Conservation (phyloP, 148 eudicot genomes). For the Silene latifolia region DNA sequence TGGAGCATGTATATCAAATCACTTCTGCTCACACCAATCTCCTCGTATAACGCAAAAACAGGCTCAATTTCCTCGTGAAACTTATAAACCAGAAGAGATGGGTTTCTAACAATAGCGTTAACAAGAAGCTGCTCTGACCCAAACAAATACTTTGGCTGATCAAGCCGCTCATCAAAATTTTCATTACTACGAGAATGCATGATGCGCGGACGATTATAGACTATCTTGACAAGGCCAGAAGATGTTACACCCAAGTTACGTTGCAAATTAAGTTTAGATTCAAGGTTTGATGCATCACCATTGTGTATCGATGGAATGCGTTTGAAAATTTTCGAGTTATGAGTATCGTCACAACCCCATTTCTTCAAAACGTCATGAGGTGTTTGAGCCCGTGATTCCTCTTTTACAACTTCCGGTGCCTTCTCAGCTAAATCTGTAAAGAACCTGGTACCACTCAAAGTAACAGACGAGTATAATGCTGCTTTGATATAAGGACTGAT, state of each 20-base stretch:
- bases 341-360: slow-evolving; percentile 66
- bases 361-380: slow-evolving; percentile 41
- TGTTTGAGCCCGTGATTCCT: slow-evolving; percentile 18
- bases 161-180: slow-evolving; percentile 42
- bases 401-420: not conserved
- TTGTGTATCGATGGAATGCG: slow-evolving; percentile 48
- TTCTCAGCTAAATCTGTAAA: slow-evolving; percentile 2
- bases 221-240: slow-evolving; percentile 44
- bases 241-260: slow-evolving; percentile 40
- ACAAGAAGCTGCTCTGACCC: slow-evolving; percentile 48
- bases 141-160: slow-evolving; percentile 41
- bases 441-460: not conserved
- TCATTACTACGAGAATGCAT: slow-evolving; percentile 33
- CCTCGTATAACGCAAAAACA: slow-evolving; percentile 40
- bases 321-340: slow-evolving; percentile 37
- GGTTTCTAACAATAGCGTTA: slow-evolving; percentile 60
- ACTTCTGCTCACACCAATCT: slow-evolving; percentile 41
- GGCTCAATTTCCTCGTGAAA: slow-evolving; percentile 42
- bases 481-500: not conserved
- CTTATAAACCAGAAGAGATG: slow-evolving; percentile 68
- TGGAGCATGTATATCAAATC: slow-evolving; percentile 52
- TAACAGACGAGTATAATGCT: slow-evolving; percentile 5
- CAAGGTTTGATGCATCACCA: slow-evolving; percentile 27
- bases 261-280: slow-evolving; percentile 50
- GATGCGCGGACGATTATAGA: slow-evolving; percentile 59